Base-by-base conservation (phyloP, 2,329 filamentous ascomycete species). In the Verticillium isaacii region DNA sequence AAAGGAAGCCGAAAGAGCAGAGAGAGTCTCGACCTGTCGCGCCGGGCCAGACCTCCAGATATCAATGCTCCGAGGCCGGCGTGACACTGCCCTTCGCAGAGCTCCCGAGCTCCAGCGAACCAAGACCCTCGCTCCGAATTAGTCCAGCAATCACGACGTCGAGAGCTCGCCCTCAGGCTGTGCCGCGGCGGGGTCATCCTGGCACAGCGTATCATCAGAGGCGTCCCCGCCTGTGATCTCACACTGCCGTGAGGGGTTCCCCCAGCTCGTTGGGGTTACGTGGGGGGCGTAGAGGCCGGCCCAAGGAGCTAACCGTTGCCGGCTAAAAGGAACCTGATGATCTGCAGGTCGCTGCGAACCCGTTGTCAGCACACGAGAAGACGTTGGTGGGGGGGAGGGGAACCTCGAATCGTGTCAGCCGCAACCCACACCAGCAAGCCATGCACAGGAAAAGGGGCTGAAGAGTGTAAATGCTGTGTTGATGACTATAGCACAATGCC, bases 141-240 rank as follows among this genome's bases (percentile, higher is more conserved):
- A 54, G 41, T 59, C 58, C 58, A 45, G 45, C 58, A 59, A 59
- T 59, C 58, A 59, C 7, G 45, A 23, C 45, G 9, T 25, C 45
- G 8, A 19, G 19, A 12, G 45, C 19, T 23, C 11, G 19, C n/a
- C 12, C 8, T 25, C 45, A 19, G 45, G 8, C n/a, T 52, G 19
- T 25, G 5, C 19, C 19, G 45, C 11, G 19, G 45, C 45, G 45
- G 39, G 45, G 45, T 52, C 45, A 52, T 52, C 45, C 45, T 25
- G 19, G 45, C 19, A 52, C 11, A 52, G 45, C 45, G 45, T 52
- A 23, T 52, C 45, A 52, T 52, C 45, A 11, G 8, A 19, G n/a
- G 12, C 45, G 19, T 52, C 45, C 19, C 45, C 45, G 45, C 45
- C 45, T 52, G 45, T 52, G 45, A 52, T 25, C 45, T 52, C 45